These are phyloP conservation scores for Candida gorgasii DNA, from an alignment of 805 yeast species.

Conservation along the genomic window DNA sequence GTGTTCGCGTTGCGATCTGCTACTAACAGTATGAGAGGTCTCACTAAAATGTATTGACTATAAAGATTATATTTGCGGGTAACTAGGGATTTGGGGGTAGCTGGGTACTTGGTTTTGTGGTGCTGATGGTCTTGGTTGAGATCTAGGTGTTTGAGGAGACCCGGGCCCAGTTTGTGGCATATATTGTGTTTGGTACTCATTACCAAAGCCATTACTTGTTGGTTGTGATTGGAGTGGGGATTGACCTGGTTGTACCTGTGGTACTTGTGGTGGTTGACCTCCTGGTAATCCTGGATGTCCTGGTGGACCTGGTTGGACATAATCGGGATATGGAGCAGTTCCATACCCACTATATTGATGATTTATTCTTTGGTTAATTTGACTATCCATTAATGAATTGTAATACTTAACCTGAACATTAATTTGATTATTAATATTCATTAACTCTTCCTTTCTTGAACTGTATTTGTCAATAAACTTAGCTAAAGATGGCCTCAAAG, in stretches of 20 bases:
- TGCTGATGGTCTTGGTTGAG: not conserved
- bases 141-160: not conserved
- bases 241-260: conserved; percentile 4
- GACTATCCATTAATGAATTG: conserved; percentile 64
- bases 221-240: conserved; percentile 18
- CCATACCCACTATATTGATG: conserved; percentile 7
- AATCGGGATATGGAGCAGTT: conserved; percentile 16
- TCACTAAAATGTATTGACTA: too few relatives aligned
- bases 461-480: conserved; percentile 76
- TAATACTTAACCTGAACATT: conserved; percentile 68
- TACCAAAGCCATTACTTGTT: conserved; percentile 45
- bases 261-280: conserved; percentile 6
- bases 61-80: conserved; percentile 4
- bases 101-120: conserved; percentile 1
- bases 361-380: conserved; percentile 24
- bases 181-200: conserved; percentile 13
- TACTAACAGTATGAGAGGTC: too few relatives aligned
- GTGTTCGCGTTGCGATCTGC: too few relatives aligned
- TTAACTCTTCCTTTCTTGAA: conserved; percentile 73
- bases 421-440: conserved; percentile 68
- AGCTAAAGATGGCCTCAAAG: conserved; percentile 73
- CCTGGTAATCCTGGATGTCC: not conserved
- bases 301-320: not conserved
- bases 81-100: conserved; percentile 5
- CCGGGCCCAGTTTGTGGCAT: too few relatives aligned